Percentiles rank a stretch among this genome's conserved stretches.
These are phyloP conservation scores for Leishmania lainsoni DNA, from an alignment of 208 protist species.

Conservation along the genomic window DNA sequence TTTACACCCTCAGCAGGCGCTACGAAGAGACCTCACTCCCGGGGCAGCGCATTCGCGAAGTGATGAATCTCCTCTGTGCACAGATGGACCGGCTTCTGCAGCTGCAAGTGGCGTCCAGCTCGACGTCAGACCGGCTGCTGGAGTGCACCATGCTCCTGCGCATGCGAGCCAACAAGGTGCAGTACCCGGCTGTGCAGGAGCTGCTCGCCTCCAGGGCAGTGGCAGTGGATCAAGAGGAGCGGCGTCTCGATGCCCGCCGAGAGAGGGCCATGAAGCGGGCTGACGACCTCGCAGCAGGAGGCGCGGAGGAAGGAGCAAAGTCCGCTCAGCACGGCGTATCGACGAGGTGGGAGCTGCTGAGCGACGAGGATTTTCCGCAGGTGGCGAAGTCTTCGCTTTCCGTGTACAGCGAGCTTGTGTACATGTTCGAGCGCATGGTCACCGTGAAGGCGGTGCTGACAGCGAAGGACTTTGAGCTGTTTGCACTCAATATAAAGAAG, in stretches of 20 bases:
- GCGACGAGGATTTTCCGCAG: conserved; percentile 23
- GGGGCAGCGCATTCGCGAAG: conserved; percentile 32
- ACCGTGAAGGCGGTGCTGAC: conserved; percentile 39
- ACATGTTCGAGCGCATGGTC: conserved; percentile 59
- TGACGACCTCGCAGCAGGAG: neutral
- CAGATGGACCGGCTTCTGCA: conserved; percentile 62
- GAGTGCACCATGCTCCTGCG: conserved; percentile 73
- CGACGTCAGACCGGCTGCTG: conserved; percentile 43
- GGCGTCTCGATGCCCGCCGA: neutral
- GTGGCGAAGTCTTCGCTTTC: conserved; percentile 30
- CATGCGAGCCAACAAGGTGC: conserved; percentile 45
- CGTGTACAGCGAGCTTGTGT: conserved; percentile 75
- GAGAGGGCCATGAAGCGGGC: neutral
- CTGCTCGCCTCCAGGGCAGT: conserved; percentile 40
- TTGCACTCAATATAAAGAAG: conserved; percentile 33
- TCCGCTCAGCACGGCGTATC: neutral
- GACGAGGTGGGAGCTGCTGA: conserved; percentile 24
- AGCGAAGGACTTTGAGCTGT: conserved; percentile 34
- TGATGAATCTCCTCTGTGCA: conserved; percentile 45
- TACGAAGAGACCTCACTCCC: conserved; percentile 40
- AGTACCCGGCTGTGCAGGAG: conserved; percentile 38
- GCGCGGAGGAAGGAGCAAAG: neutral
- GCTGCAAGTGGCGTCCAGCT: conserved; percentile 30
- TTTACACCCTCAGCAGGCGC: conserved; percentile 59
- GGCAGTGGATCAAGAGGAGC: conserved; percentile 2